phyloP scores from a whole-genome alignment of 495 filamentous ascomycete genomes.

The Staphylotrichum tortipilum region DNA sequence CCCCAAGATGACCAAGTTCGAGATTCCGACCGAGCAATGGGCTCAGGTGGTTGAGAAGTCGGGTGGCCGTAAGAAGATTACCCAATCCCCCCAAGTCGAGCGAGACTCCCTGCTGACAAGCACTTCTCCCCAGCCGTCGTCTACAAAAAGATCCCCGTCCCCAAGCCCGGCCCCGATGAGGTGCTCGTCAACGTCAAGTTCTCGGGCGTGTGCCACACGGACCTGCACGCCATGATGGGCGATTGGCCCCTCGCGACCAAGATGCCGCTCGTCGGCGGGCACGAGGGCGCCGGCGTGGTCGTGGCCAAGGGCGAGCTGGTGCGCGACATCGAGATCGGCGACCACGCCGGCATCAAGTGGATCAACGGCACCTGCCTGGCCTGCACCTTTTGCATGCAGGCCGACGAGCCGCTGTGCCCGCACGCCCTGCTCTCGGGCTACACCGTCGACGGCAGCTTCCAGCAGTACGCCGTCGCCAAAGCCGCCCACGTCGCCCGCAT shows the following conservation, averaged over 20 bases:
- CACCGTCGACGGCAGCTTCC: slow-evolving; percentile 87
- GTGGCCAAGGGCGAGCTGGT: slow-evolving; percentile 70
- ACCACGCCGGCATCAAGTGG: slow-evolving; percentile 85
- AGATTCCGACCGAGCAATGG: slow-evolving; percentile 70
- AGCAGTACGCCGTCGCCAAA: slow-evolving; percentile 84
- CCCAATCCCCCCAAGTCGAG: slow-evolving; percentile 4
- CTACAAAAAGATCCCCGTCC: slow-evolving; percentile 78
- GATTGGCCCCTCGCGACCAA: slow-evolving; percentile 80
- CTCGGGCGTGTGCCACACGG: slow-evolving; percentile 89
- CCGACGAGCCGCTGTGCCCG: slow-evolving; percentile 64
- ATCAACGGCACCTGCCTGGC: slow-evolving; percentile 71
- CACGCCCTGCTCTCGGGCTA: slow-evolving; percentile 72
- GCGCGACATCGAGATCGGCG: slow-evolving; percentile 64
- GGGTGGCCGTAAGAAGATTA: slow-evolving; percentile 52
- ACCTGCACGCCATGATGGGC: slow-evolving; percentile 75
- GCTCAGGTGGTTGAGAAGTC: slow-evolving; percentile 76
- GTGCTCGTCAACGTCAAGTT: slow-evolving; percentile 88
- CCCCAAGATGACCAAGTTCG: slow-evolving; percentile 19
- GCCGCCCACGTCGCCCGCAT: slow-evolving; percentile 73
- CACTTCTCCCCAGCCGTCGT: slow-evolving; percentile 43
- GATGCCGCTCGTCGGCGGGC: slow-evolving; percentile 82
- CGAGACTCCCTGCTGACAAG: slow-evolving; percentile 2
- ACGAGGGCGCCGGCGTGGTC: slow-evolving; percentile 83
- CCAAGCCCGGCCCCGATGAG: slow-evolving; percentile 72
- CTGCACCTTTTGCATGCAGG: slow-evolving; percentile 71